Conservation (phyloP, 768 basidiomycete genomes). For the Cystofilobasidium ferigula region DNA sequence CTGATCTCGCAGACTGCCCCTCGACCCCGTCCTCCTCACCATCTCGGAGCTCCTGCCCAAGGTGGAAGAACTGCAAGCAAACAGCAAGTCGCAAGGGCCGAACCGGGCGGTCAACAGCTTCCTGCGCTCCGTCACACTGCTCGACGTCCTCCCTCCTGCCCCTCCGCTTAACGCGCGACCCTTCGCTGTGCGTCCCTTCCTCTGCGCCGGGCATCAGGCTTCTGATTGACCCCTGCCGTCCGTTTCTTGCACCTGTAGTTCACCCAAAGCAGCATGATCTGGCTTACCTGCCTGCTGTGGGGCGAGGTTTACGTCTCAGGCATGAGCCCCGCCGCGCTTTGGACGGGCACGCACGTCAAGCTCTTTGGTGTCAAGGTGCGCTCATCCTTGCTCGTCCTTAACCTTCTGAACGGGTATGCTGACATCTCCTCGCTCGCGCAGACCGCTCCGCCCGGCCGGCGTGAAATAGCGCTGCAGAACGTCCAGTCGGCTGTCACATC, state of each 20-base stretch:
- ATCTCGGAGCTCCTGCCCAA: constrained; percentile 78
- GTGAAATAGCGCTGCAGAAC: constrained; percentile 14
- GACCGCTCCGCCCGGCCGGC: constrained; percentile 6
- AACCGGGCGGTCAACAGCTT: constrained; percentile 62
- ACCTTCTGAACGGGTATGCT: background rate
- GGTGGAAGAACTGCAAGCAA: constrained; percentile 67
- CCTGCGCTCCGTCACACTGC: constrained; percentile 56
- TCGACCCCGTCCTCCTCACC: constrained; percentile 77
- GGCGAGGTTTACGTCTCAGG: constrained; percentile 87
- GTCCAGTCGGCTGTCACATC: constrained; percentile 21
- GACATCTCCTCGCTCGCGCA: background rate
- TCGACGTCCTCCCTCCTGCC: constrained; percentile 60
- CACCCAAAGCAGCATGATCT: constrained; percentile 55
- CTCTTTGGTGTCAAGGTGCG: constrained; percentile 80
- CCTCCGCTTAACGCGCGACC: constrained; percentile 56
- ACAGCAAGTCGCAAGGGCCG: constrained; percentile 42
- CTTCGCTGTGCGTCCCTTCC: constrained; percentile 55
- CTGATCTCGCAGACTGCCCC: constrained; percentile 52
- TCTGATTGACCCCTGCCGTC: background rate
- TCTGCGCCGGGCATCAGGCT: background rate
- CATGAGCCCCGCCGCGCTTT: constrained; percentile 74
- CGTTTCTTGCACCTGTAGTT: constrained; percentile 13
- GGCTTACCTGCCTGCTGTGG: constrained; percentile 90
- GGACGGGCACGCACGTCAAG: constrained; percentile 80
- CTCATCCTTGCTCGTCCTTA: constrained; percentile 17